Base-by-base conservation (phyloP, 805 yeast species). In the Kodamaea neixiangensis region DNA sequence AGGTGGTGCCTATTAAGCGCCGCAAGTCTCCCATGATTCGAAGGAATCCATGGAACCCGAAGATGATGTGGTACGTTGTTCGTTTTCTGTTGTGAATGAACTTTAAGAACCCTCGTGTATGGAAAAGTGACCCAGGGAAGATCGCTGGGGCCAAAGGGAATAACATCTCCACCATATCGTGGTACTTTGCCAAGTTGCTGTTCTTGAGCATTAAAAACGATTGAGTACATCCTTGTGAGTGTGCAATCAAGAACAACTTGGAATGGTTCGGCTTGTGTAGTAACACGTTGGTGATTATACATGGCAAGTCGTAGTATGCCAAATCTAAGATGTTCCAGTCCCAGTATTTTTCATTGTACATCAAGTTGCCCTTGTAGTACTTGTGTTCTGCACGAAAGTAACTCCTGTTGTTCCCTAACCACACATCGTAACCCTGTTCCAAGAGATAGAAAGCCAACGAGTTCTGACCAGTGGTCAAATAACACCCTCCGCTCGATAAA, bases 181-280 rank as follows among this genome's bases (percentile, higher is more conserved):
- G 81, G 35, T 81, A 57, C 2, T 61, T 57, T 4, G 47, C 35
- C 35, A 71, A 59, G 15, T 69, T 58, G 4, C 58, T 62, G 54
- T 72, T 72, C 14, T 86, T 78, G 33, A 94, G 71, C 44, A 90
- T 81, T 59, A 87, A 70, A 49, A 90, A 86, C 0, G 87, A 77
- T 66, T 92, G 97, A 0, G 97, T 83, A 1, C 97, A 91, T 0
- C 98, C 98, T 68, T 94, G 98, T 13, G 96, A 89, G 64, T 93
- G 99, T 1, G 92, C 92, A 7, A 85, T 77, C 18, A 93, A 67
- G 0, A 86, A 76, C 6, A 92, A 58, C 58, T 83, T 79, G 3
- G 63, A 61, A 47, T 65, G 73, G 45, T 65, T 47, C 0, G 80
- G 73, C 48, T 69, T 67, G 49, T 69, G 72, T 1, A 64, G 52